phyloP scores from a whole-genome alignment of 306 rosid species.

The cucumber (Cucumis sativus) region DNA sequence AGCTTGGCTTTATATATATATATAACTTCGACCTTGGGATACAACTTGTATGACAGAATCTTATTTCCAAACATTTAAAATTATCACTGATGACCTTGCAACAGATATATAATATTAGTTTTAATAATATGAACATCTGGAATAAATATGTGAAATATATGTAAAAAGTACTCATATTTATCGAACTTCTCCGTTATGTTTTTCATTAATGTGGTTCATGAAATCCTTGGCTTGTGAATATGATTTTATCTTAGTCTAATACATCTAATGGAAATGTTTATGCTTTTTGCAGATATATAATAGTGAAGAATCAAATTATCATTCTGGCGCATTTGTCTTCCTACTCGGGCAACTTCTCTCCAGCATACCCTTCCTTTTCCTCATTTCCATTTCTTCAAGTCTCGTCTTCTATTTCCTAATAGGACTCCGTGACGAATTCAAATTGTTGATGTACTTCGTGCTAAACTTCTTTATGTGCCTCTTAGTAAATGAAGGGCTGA shows the following conservation, averaged over 20 bases:
- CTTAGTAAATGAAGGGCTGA: conserved; percentile 83
- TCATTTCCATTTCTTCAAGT: conserved; percentile 84
- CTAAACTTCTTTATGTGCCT: conserved; percentile 83
- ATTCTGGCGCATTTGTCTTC: conserved; percentile 72
- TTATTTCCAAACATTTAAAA: not conserved
- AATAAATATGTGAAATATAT: not conserved
- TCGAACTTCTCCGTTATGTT: not conserved
- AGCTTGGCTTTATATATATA: too few species aligned
- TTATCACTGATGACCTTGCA: not conserved
- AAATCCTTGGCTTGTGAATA: not conserved
- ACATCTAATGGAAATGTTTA: conserved; percentile 11
- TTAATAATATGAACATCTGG: not conserved
- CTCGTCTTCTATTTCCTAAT: conserved; percentile 84
- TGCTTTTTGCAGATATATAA: conserved; percentile 52
- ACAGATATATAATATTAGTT: not conserved
- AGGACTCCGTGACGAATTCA: conserved; percentile 77
- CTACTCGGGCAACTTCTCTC: conserved; percentile 86
- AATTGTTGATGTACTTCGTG: conserved; percentile 97
- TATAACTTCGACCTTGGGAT: not conserved
- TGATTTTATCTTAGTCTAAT: not conserved
- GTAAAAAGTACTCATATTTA: not conserved
- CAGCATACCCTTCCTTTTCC: conserved; percentile 95
- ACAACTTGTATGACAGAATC: not conserved
- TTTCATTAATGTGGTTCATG: not conserved
- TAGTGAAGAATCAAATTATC: conserved; percentile 81